Base-by-base conservation (phyloP, 768 basidiomycete genomes). In the Leccinum subgranulosum region DNA sequence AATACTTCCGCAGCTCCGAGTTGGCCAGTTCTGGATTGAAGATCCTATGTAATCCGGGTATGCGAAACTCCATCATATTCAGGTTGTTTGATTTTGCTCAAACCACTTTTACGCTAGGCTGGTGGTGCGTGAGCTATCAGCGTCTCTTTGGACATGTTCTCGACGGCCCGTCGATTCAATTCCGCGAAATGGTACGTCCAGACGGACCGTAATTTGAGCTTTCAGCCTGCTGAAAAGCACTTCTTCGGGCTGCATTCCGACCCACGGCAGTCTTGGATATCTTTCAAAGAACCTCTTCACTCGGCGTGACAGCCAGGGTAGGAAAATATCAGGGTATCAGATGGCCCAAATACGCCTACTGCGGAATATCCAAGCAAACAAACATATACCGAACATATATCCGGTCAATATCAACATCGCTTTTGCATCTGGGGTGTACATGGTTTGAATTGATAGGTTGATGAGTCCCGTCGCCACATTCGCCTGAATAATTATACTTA, bases 391-490 rank as follows among this genome's bases (percentile, higher is more conserved):
- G 8, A 82, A 73, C 3, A 83, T 75, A 70, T 98, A 98, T 6
- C 66, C 66, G 4, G 73, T 60, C 10, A 98, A 71, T 39, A 94
- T 80, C 6, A 74, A 55, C 77, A 95, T 78, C 6, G 91, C 86
- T 34, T 73, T 63, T 34, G 57, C 47, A 55, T 86, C 76, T 1
- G 80, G 74, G 25, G 79, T 78, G 65, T 94, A 92, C 85, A 98
- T 94, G 9, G 94, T 98, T 61, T 74, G 72, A 58, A 95, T 78
- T 1, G 82, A 77, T 34, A 98, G 63, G 68, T 98, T 99, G 60
- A 95, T 77, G 12, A 91, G 61, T 0, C 96, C 96, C 0, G 96
- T 99, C 31, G 82, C 70, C 1, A 96, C 74, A 69, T 98, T 98
- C 0, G 94, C 92, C 94, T 96, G 60, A 17, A 58, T 27, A 36